Evolutionary conservation across 257 asterid species (phyloP).

Genomic region (Coffea canephora): DNA sequence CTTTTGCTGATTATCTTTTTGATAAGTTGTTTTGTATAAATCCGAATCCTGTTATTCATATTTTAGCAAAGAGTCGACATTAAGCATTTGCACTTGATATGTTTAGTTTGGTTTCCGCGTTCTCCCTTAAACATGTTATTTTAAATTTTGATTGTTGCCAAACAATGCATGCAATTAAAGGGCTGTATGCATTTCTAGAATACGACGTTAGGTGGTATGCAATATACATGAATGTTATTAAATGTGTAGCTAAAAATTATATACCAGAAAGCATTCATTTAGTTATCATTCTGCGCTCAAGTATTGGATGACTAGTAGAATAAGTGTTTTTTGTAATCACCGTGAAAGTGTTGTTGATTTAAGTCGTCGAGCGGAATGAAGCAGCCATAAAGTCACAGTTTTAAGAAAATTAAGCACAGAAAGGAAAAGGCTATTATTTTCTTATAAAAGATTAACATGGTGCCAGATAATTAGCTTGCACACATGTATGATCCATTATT

Average conservation of each 20-base stretch:
- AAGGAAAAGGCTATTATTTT: not conserved
- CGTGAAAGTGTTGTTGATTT: not conserved
- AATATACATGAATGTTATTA: not conserved
- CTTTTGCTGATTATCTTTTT: too few relatives aligned
- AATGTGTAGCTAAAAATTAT: not conserved
- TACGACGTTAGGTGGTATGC: not conserved
- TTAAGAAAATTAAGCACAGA: not conserved
- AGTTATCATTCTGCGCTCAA: not conserved
- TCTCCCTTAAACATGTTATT: not conserved
- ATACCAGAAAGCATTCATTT: too few relatives aligned
- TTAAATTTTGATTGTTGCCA: not conserved
- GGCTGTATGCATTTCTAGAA: not conserved
- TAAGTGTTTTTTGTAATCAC: not conserved
- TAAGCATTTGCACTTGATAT: not conserved
- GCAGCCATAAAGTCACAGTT: not conserved
- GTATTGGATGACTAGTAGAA: not conserved
- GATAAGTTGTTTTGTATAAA: too few relatives aligned
- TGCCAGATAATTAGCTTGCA: conserved; percentile 10
- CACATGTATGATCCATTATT: conserved; percentile 20
- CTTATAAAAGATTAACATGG: not conserved
- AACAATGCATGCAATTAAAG: not conserved
- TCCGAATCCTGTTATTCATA: not conserved
- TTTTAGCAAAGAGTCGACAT: not conserved
- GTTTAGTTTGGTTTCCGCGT: not conserved
- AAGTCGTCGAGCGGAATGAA: not conserved